Conservation (phyloP, 2,329 filamentous ascomycete genomes). For the Monascus ruber region DNA sequence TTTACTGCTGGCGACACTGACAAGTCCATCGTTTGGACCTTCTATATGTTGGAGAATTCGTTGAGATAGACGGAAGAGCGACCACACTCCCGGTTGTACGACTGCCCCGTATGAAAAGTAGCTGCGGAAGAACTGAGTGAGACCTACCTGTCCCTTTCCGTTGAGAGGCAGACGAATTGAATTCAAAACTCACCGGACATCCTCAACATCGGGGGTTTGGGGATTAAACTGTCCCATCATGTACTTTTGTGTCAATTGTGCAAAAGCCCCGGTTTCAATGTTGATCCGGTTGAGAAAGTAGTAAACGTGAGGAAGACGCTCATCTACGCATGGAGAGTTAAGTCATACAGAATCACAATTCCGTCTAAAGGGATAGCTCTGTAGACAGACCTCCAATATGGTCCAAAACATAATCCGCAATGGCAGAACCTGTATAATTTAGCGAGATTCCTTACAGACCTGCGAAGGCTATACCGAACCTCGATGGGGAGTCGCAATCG, state of each 20-base stretch:
- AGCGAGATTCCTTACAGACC: constrained; percentile 2
- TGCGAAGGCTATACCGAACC: constrained; percentile 19
- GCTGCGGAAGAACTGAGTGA: constrained; percentile 13
- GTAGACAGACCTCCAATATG: constrained; percentile 41
- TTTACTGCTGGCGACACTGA: constrained; percentile 46
- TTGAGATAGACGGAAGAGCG: constrained; percentile 47
- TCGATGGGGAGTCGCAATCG: constrained; percentile 51
- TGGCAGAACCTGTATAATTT: constrained; percentile 38
- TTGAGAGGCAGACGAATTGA: no score
- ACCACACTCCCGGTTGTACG: constrained; percentile 44
- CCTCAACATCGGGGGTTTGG: constrained; percentile 43
- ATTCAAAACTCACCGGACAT: constrained; percentile 32
- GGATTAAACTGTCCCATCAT: constrained; percentile 50
- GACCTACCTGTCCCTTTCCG: not conserved
- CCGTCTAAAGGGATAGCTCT: not conserved
- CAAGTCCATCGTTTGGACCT: constrained; percentile 52
- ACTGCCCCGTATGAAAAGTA: constrained; percentile 55
- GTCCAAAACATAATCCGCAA: constrained; percentile 51
- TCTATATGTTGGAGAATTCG: constrained; percentile 43
- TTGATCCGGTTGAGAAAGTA: constrained; percentile 43
- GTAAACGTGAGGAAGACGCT: constrained; percentile 44
- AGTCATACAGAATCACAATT: not conserved
- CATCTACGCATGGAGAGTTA: constrained; percentile 34
- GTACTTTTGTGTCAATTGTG: constrained; percentile 49
- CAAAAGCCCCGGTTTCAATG: constrained; percentile 49